Base-by-base conservation (phyloP, 805 yeast genomes). In the Wickerhamiella domercqiae region DNA sequence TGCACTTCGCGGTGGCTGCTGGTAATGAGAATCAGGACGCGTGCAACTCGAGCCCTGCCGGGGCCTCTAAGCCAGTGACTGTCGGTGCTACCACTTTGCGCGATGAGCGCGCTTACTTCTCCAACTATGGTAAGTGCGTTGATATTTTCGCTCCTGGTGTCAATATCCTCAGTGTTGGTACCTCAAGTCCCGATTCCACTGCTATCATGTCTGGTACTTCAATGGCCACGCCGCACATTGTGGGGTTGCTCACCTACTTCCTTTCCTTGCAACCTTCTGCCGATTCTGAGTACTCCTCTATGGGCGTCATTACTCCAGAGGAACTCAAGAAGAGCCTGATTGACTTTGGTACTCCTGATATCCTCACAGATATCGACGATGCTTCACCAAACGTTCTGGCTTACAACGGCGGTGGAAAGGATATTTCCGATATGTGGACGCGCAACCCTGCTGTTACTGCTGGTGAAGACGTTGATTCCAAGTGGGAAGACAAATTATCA, bases 121-220 rank as follows among this genome's bases (percentile, higher is more conserved):
- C 96, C 39, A 90, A 87, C 70, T 84, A 71, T 61, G 98, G 98
- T 58, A 71, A 69, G 55, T 87, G 98, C 68, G 96, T 90, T 41
- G 96, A 87, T 55, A 78, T 87, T 47, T 87, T 83, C 56, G 98
- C 94, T 21, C 98, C 98, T 18, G 98, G 98, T 54, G 76, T 83
- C 52, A 78, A 82, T 57, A 73, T 87, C 43, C 66, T 78, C 48
- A 82, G 94, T 32, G 52, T 60, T 20, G 51, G 56, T 25, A 55
- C 50, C 35, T 34, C 35, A 24, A 47, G 53, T 31, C 51, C 54
- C 34, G 46, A 48, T 20, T 44, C 55, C 13, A 49, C 58, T 38
- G 57, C 51, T n/a, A 33, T 45, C 36, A 55, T 59, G 61, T 52
- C 94, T 28, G 98, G 98, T 62, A 87, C 96, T 7, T 87, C 97